Evolutionary conservation across 495 filamentous ascomycete genomes (phyloP).

Genomic region (Cladorrhinum samala): DNA sequence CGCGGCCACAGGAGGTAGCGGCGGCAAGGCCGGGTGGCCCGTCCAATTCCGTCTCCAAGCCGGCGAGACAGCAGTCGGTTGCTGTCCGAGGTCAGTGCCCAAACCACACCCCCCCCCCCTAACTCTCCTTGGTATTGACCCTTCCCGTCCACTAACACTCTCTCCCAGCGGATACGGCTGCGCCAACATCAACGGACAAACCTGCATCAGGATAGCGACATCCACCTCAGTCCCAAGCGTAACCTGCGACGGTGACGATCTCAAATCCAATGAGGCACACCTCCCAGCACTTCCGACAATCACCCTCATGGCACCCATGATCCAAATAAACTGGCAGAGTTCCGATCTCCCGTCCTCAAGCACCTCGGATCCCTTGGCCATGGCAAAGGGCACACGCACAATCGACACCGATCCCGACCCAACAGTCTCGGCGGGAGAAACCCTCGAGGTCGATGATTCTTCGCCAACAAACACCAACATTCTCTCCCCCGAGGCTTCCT

Average conservation of each 20-base stretch:
- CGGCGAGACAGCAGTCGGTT: constrained; percentile 31
- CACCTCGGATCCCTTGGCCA: background rate
- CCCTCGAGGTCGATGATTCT: constrained; percentile 12
- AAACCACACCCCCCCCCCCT: background rate
- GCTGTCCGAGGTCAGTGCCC: constrained; percentile 28
- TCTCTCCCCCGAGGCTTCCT: background rate
- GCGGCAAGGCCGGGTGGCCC: constrained; percentile 20
- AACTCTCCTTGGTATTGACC: too few relatives aligned
- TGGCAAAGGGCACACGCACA: constrained; percentile 6
- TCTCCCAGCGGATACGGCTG: constrained; percentile 26
- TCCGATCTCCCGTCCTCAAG: constrained; percentile 16
- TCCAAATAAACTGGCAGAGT: constrained; percentile 33
- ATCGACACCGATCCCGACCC: constrained; percentile 8
- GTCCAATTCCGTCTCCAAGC: constrained; percentile 28
- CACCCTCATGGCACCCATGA: constrained; percentile 28
- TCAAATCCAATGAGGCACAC: constrained; percentile 21
- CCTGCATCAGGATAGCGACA: constrained; percentile 23
- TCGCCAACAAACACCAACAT: background rate
- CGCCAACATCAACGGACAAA: constrained; percentile 30
- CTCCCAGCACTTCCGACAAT: constrained; percentile 20
- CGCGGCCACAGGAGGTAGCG: constrained; percentile 26
- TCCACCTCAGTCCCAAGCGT: constrained; percentile 22
- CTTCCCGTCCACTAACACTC: background rate
- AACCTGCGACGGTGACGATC: constrained; percentile 22
- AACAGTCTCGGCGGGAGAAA: constrained; percentile 8